Conservation (phyloP, 805 yeast genomes). For the Hanseniaspora valbyensis region DNA sequence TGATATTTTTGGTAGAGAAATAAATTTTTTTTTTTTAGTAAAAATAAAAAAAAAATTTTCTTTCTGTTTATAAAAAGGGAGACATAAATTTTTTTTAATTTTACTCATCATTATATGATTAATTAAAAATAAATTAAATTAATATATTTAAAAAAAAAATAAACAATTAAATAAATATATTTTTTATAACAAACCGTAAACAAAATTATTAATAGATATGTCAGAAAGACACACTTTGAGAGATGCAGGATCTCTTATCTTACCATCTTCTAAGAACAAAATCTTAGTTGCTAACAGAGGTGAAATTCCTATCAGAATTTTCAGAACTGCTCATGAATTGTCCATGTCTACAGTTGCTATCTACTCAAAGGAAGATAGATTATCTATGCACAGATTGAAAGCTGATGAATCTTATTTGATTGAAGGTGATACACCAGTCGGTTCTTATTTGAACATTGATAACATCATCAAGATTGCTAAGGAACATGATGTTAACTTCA, state of each 20-base stretch:
- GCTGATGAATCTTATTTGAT: slow-evolving; percentile 90
- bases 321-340: slow-evolving; percentile 94
- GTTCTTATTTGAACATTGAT: slow-evolving; percentile 90
- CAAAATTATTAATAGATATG: neutral
- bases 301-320: slow-evolving; percentile 77
- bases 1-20: too few species aligned
- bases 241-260: slow-evolving; percentile 30
- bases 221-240: slow-evolving; percentile 15
- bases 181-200: neutral
- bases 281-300: slow-evolving; percentile 77
- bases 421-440: slow-evolving; percentile 80
- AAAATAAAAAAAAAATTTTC: neutral
- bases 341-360: slow-evolving; percentile 96
- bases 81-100: neutral
- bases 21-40: neutral
- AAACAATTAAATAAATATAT: neutral
- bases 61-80: neutral
- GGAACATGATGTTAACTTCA: slow-evolving; percentile 67
- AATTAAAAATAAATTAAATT: neutral
- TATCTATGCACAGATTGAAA: slow-evolving; percentile 88
- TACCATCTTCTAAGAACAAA: slow-evolving; percentile 37
- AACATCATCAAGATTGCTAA: slow-evolving; percentile 82
- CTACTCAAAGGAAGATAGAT: slow-evolving; percentile 89
- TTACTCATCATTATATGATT: neutral
- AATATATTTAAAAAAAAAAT: neutral